Percentiles rank a stretch among this genome's conserved stretches.
Conservation (phyloP, 2,329 filamentous ascomycete species). For the Cordyceps cicadae region DNA sequence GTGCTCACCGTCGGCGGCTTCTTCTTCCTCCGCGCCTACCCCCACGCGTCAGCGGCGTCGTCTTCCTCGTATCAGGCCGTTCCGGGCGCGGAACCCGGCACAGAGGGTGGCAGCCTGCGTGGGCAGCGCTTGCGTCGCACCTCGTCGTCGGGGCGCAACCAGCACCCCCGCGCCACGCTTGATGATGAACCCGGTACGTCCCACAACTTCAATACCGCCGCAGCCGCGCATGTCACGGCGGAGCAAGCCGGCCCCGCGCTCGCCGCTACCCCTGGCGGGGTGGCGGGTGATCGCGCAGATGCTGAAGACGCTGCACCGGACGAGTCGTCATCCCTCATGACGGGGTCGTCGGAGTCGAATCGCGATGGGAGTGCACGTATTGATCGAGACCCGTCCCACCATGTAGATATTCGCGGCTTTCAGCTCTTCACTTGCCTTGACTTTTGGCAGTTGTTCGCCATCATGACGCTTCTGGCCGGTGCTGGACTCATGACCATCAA, state of each 20-base stretch:
- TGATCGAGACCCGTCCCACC: conserved; percentile 66
- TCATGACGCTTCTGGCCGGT: conserved; percentile 86
- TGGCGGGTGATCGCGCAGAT: conserved; percentile 17
- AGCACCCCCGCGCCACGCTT: not conserved
- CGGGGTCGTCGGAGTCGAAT: conserved; percentile 46
- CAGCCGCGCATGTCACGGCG: conserved; percentile 20
- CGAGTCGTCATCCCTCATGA: conserved; percentile 77
- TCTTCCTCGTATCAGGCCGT: conserved; percentile 50
- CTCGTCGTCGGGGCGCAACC: conserved; percentile 26
- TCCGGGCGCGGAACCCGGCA: conserved; percentile 25
- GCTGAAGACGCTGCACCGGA: conserved; percentile 29
- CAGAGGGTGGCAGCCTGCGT: conserved; percentile 23
- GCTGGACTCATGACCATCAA: conserved; percentile 99
- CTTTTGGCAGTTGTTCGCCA: conserved; percentile 84
- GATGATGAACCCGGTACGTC: conserved; percentile 60
- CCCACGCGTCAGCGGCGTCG: conserved; percentile 29
- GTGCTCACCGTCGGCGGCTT: conserved; percentile 66
- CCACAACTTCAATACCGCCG: conserved; percentile 24
- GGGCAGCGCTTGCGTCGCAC: conserved; percentile 34
- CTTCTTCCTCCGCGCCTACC: conserved; percentile 75
- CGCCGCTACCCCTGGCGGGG: conserved; percentile 2
- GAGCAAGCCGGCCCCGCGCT: conserved; percentile 13
- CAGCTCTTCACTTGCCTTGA: conserved; percentile 62
- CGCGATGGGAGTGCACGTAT: conserved; percentile 51
- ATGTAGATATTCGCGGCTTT: conserved; percentile 84